Conservation (phyloP, 805 yeast genomes). For the Ogataea naganishii region DNA sequence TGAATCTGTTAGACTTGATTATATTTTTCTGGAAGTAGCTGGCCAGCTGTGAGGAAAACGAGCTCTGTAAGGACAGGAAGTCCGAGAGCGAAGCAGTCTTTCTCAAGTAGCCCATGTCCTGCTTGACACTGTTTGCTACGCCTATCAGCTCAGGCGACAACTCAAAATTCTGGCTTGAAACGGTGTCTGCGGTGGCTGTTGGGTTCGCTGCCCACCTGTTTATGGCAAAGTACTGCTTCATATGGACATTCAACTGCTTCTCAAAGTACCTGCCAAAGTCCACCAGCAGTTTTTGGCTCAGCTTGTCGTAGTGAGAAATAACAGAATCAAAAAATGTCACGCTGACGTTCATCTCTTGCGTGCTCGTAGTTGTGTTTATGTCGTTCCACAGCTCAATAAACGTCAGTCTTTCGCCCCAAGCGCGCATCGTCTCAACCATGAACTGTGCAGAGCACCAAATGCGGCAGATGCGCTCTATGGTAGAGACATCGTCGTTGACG, state of each 20-base stretch:
- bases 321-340: slow-evolving; percentile 37
- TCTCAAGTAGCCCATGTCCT: slow-evolving; percentile 21
- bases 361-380: slow-evolving; percentile 12
- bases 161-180: not conserved
- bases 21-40: slow-evolving; percentile 28
- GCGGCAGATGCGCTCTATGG: slow-evolving; percentile 31
- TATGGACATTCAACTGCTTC: slow-evolving; percentile 24
- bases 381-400: slow-evolving; percentile 34
- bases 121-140: slow-evolving; percentile 16
- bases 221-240: slow-evolving; percentile 27
- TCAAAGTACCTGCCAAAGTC: slow-evolving; percentile 24
- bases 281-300: slow-evolving; percentile 20
- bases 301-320: slow-evolving; percentile 26
- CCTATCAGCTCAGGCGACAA: slow-evolving; percentile 16
- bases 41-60: slow-evolving; percentile 21
- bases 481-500: slow-evolving; percentile 11
- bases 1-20: slow-evolving; percentile 28
- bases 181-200: slow-evolving; percentile 1
- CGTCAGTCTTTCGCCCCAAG: slow-evolving; percentile 33
- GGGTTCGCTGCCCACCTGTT: slow-evolving; percentile 22
- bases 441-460: slow-evolving; percentile 28
- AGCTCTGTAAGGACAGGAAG: slow-evolving; percentile 15
- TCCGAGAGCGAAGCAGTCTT: slow-evolving; percentile 23
- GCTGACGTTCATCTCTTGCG: slow-evolving; percentile 10
- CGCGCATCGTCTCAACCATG: slow-evolving; percentile 27